phyloP scores from a whole-genome alignment of 495 filamentous ascomycete species.

The Podospora conica region DNA sequence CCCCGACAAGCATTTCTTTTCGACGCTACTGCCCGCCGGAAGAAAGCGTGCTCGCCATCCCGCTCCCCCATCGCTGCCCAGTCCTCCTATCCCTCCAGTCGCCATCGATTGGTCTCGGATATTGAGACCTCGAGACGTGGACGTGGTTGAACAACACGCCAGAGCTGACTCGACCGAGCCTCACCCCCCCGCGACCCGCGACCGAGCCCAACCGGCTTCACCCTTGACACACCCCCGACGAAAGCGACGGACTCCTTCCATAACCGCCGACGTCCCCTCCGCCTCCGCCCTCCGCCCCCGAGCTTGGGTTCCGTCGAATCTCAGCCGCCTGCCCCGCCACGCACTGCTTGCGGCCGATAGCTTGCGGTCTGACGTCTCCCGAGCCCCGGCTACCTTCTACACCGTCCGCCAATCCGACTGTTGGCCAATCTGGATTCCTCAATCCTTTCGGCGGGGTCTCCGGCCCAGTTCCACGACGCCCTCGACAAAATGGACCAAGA shows the following conservation, averaged over 20 bases:
- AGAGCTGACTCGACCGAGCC: background rate
- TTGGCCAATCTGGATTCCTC: constrained; percentile 45
- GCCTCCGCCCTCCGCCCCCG: background rate
- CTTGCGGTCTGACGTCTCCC: background rate
- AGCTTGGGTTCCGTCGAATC: background rate
- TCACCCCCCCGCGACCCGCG: too few species aligned
- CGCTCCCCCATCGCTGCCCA: background rate
- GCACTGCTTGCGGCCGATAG: constrained; percentile 5
- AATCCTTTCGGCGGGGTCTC: constrained; percentile 40
- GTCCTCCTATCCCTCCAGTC: too few species aligned
- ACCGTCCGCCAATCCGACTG: background rate
- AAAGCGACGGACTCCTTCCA: constrained; percentile 13
- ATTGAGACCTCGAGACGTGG: background rate
- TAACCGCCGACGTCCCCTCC: constrained; percentile 18
- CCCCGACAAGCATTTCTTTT: constrained; percentile 1
- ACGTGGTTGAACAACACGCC: background rate
- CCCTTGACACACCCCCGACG: background rate
- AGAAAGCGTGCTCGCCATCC: background rate
- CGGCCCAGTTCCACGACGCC: constrained; percentile 46
- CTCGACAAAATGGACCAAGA: constrained; percentile 47
- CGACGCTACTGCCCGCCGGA: constrained; percentile 1
- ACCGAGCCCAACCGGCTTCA: background rate
- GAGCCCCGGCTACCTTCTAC: background rate
- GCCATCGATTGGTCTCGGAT: background rate
- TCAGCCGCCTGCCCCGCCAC: constrained; percentile 9